These are phyloP conservation scores for Trametes pubescens DNA, from an alignment of 1,284 basidiomycete species.

Conservation along the genomic window DNA sequence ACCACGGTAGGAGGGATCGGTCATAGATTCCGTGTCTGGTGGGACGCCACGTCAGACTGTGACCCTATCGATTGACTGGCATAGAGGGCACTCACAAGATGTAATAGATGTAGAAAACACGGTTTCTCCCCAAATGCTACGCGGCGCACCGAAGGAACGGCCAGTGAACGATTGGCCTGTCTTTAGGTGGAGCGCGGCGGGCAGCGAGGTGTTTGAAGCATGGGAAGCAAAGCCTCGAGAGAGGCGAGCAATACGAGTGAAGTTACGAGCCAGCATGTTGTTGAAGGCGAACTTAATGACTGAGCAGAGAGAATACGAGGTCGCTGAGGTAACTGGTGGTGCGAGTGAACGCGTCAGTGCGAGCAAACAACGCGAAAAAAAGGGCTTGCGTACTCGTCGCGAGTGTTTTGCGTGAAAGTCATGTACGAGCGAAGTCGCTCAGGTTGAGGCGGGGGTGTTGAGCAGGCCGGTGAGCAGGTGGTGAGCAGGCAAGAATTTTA, in stretches of 20 bases:
- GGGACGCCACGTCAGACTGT: conserved; percentile 24
- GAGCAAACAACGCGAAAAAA: conserved; percentile 15
- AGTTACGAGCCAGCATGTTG: conserved; percentile 64
- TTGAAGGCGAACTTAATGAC: conserved; percentile 52
- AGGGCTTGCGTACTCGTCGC: conserved; percentile 74
- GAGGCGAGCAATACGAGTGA: conserved; percentile 58
- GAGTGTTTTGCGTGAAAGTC: conserved; percentile 83
- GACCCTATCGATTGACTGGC: not conserved
- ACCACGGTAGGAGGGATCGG: conserved; percentile 97
- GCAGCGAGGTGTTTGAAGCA: conserved; percentile 54
- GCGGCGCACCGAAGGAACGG: conserved; percentile 88
- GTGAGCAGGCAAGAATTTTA: conserved; percentile 29
- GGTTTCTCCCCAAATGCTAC: conserved; percentile 94
- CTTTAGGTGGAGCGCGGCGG: conserved; percentile 93
- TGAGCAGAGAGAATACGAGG: conserved; percentile 82
- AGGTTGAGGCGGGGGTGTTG: conserved; percentile 11
- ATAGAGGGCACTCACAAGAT: conserved; percentile 70
- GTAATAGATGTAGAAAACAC: conserved; percentile 99
- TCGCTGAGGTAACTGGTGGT: conserved; percentile 79
- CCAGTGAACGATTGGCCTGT: conserved; percentile 93
- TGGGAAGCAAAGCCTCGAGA: conserved; percentile 73
- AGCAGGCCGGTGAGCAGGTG: conserved; percentile 12
- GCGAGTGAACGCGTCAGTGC: conserved; percentile 29
- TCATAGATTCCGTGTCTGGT: conserved; percentile 98
- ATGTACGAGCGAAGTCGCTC: conserved; percentile 65